Evolutionary conservation across 768 basidiomycete genomes (phyloP).

Genomic region (Tylopilus sp.): DNA sequence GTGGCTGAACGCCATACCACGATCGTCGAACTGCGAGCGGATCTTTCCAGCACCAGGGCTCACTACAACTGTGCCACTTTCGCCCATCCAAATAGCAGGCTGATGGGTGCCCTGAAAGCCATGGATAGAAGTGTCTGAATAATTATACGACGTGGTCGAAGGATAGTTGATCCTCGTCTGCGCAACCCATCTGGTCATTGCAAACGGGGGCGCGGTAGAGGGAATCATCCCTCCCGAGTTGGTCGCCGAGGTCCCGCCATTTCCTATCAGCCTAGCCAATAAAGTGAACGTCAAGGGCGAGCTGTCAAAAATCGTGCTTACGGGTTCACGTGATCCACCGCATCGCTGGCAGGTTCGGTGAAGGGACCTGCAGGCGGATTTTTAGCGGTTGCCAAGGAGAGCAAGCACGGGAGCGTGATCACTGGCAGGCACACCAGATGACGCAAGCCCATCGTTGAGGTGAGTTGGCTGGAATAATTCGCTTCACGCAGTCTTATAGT

Average conservation of each 20-base stretch:
- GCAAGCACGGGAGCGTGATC: not conserved
- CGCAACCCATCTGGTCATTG: constrained; percentile 84
- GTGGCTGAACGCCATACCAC: constrained; percentile 52
- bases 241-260: constrained; percentile 67
- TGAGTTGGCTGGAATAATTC: not conserved
- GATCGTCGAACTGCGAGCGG: constrained; percentile 51
- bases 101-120: constrained; percentile 81
- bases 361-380: not conserved
- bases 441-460: not conserved
- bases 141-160: constrained; percentile 68
- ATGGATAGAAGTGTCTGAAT: constrained; percentile 55
- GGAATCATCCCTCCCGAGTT: constrained; percentile 78
- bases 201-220: constrained; percentile 74
- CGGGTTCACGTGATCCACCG: constrained; percentile 48
- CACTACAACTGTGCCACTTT: constrained; percentile 61
- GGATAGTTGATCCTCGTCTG: constrained; percentile 77
- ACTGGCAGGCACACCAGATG: not conserved
- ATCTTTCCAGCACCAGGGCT: constrained; percentile 54
- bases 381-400: not conserved
- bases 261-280: constrained; percentile 56
- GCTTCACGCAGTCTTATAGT: too few relatives aligned
- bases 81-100: constrained; percentile 90
- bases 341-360: constrained; percentile 20
- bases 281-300: not conserved
- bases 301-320: constrained; percentile 23